These are phyloP conservation scores for Blastobotrys capitulatus DNA, from an alignment of 1,139 yeast species.

Conservation along the genomic window DNA sequence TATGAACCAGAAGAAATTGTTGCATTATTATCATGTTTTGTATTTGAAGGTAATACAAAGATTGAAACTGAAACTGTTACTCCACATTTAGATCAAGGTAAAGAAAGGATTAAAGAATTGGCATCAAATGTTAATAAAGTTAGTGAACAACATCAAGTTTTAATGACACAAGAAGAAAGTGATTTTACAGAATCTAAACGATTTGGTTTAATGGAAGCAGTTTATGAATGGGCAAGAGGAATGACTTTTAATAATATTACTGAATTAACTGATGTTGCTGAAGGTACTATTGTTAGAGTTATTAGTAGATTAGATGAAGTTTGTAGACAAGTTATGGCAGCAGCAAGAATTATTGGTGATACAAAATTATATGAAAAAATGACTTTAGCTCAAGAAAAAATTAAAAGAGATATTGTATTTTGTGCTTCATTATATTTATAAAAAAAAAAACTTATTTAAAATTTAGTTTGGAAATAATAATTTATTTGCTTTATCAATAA, in stretches of 20 bases:
- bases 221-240: constrained; percentile 98
- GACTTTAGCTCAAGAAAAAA: constrained; percentile 88
- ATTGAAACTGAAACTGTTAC: constrained; percentile 57
- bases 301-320: constrained; percentile 91
- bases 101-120: constrained; percentile 61
- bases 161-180: constrained; percentile 78
- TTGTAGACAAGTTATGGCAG: constrained; percentile 90
- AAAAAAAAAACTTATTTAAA: background rate
- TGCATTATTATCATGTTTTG: constrained; percentile 85
- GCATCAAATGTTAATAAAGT: constrained; percentile 58
- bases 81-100: constrained; percentile 80
- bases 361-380: constrained; percentile 80
- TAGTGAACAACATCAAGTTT: constrained; percentile 62
- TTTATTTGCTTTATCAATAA: constrained; percentile 16
- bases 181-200: constrained; percentile 78
- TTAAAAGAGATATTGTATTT: constrained; percentile 94
- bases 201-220: constrained; percentile 87
- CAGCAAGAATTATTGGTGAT: constrained; percentile 93
- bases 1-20: constrained; percentile 96
- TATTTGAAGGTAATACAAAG: constrained; percentile 78
- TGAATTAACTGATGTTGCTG: constrained; percentile 83
- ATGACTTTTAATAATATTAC: constrained; percentile 86
- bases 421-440: constrained; percentile 90
- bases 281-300: constrained; percentile 97
- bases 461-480: constrained; percentile 7